These are phyloP conservation scores for Apiotrichum laibachii DNA, from an alignment of 1,284 basidiomycete genomes.

Conservation along the genomic window DNA sequence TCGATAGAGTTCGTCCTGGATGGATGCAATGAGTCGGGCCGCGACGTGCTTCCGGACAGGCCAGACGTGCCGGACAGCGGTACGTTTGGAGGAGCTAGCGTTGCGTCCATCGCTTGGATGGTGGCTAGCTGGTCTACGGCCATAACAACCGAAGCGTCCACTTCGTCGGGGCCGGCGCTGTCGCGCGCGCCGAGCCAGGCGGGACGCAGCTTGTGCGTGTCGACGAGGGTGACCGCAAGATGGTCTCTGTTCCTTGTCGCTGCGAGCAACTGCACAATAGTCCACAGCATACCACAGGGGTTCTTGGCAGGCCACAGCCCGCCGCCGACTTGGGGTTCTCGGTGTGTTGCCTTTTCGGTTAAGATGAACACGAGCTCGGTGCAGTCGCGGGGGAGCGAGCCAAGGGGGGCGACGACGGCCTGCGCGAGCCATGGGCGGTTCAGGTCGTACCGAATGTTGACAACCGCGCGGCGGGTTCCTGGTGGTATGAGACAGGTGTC, in stretches of 20 bases:
- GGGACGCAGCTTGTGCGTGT: constrained; percentile 10
- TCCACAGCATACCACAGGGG: constrained; percentile 3
- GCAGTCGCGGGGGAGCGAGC: background rate
- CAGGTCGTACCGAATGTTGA: constrained; percentile 19
- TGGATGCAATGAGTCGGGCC: no score
- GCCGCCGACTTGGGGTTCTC: constrained; percentile 16
- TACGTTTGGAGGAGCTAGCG: no score
- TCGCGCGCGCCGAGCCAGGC: constrained; percentile 15
- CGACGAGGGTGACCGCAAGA: constrained; percentile 3
- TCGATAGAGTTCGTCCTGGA: no score
- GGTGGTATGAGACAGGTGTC: background rate
- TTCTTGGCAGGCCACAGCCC: constrained; percentile 9
- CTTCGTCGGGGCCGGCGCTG: background rate
- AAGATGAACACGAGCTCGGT: constrained; percentile 9
- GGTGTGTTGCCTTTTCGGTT: constrained; percentile 18
- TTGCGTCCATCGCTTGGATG: no score
- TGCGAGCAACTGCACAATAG: background rate
- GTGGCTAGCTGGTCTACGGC: no score
- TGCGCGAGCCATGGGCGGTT: constrained; percentile 17
- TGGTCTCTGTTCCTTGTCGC: no score
- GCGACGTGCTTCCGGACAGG: no score
- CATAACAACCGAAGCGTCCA: background rate
- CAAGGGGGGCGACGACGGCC: constrained; percentile 7
- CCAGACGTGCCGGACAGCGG: no score
- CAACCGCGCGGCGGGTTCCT: background rate